Conservation (phyloP, 352 stramenopile genomes). For the Thalassiosira mediterranea region DNA sequence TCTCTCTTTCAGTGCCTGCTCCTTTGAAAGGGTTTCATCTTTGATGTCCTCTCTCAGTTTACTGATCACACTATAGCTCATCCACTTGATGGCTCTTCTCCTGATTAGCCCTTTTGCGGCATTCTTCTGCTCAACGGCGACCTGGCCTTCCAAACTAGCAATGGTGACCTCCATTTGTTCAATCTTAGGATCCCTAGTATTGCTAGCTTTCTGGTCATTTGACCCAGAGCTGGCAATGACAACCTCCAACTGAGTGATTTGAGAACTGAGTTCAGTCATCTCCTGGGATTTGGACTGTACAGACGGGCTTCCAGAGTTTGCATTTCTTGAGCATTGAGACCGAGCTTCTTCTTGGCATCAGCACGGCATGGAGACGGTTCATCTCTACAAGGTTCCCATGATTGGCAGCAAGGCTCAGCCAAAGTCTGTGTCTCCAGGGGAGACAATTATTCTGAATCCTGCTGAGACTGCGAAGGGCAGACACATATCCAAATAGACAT, state of each 20-base stretch:
- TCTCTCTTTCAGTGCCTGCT: slow-evolving; percentile 16
- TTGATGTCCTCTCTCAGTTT: slow-evolving; percentile 21
- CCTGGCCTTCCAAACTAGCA: slow-evolving; percentile 12
- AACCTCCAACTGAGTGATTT: slow-evolving; percentile 27
- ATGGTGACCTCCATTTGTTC: slow-evolving; percentile 20
- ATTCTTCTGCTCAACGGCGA: slow-evolving; percentile 35
- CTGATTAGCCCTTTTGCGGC: slow-evolving; percentile 3
- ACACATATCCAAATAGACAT: too few relatives aligned
- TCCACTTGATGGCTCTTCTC: slow-evolving; percentile 23
- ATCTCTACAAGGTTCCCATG: too few relatives aligned
- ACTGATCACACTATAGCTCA: slow-evolving; percentile 13
- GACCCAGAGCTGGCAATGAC: slow-evolving; percentile 9
- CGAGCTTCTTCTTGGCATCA: slow-evolving; percentile 26
- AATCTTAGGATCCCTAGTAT: slow-evolving; percentile 18
- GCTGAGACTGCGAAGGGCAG: too few relatives aligned
- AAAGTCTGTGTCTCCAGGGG: too few relatives aligned
- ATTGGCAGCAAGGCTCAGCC: too few relatives aligned
- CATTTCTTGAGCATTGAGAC: slow-evolving; percentile 30
- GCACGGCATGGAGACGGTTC: slow-evolving; percentile 17
- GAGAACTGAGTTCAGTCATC: slow-evolving; percentile 4
- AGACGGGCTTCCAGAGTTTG: slow-evolving; percentile 28
- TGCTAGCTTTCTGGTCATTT: slow-evolving; percentile 23
- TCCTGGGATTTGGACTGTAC: slow-evolving; percentile 5
- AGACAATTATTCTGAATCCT: too few relatives aligned
- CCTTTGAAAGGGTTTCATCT: slow-evolving; percentile 15